Evolutionary conservation across 306 rosid genomes (phyloP).

Genomic region (Urtica urens): DNA sequence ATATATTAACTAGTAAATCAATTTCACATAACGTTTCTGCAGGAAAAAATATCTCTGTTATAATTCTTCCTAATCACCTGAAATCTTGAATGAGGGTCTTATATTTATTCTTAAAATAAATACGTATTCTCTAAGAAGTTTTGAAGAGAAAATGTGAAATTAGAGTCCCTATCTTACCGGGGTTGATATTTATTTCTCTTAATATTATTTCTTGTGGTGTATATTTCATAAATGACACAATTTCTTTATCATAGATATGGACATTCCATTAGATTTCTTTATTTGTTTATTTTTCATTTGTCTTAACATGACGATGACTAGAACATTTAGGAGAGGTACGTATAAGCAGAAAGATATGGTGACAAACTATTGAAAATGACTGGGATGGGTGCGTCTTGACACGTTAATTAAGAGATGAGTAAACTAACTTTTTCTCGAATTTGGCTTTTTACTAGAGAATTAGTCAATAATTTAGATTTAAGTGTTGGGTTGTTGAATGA

Average conservation of each 20-base stretch:
- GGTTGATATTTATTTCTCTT: no score
- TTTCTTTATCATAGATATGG: not conserved
- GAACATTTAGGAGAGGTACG: not conserved
- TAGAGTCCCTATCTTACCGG: not conserved
- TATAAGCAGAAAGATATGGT: not conserved
- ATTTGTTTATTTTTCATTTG: not conserved
- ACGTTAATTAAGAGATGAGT: not conserved
- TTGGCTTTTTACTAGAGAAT: not conserved
- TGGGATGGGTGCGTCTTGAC: not conserved
- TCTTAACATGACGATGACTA: no score
- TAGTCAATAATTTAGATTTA: not conserved
- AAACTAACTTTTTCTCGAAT: slow-evolving; percentile 5
- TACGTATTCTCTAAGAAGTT: no score
- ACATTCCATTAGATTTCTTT: not conserved
- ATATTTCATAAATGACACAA: not conserved
- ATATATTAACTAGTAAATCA: no score
- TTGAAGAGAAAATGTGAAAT: not conserved
- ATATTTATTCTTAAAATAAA: no score
- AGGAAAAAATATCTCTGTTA: no score
- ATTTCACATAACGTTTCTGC: no score
- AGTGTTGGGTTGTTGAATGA: not conserved
- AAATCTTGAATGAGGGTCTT: no score
- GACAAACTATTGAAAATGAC: not conserved
- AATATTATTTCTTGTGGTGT: not conserved
- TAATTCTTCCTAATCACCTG: no score